Conservation (phyloP, 2,329 filamentous ascomycete species). For the Corynespora cassiicola region DNA sequence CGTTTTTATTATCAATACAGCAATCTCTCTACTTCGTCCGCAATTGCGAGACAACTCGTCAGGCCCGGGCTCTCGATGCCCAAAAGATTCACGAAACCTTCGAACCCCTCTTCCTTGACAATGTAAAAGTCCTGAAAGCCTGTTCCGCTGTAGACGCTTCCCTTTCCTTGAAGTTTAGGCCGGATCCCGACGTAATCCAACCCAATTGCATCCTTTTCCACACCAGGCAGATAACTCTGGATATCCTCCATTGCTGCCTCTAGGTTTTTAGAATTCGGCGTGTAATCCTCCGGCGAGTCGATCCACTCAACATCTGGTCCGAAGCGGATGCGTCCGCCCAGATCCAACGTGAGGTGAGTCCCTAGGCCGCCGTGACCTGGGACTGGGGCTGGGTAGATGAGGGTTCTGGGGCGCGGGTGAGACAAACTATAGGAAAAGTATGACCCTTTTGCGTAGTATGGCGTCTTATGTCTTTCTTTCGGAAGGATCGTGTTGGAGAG, state of each 20-base stretch:
- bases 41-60: conserved; percentile 87
- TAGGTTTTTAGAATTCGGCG: conserved; percentile 69
- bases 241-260: conserved; percentile 76
- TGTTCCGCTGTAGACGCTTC: conserved; percentile 66
- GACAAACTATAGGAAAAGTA: conserved; percentile 85
- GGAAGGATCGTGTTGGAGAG: conserved; percentile 85
- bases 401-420: conserved; percentile 69
- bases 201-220: conserved; percentile 70
- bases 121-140: conserved; percentile 88
- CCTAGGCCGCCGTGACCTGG: conserved; percentile 85
- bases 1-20: conserved; percentile 50
- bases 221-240: conserved; percentile 74
- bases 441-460: conserved; percentile 91
- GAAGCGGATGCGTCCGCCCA: conserved; percentile 84
- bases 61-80: conserved; percentile 94
- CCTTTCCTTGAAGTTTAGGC: conserved; percentile 76
- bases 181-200: conserved; percentile 92
- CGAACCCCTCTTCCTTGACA: conserved; percentile 74
- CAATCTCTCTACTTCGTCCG: conserved; percentile 71
- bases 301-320: conserved; percentile 98
- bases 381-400: conserved; percentile 87
- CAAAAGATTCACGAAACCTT: conserved; percentile 86
- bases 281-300: conserved; percentile 71
- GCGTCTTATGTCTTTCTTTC: conserved; percentile 57
- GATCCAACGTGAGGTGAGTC: conserved; percentile 91